Conservation (phyloP, 305 asterid genomes). For the Fraxinus xanthoxyloides region DNA sequence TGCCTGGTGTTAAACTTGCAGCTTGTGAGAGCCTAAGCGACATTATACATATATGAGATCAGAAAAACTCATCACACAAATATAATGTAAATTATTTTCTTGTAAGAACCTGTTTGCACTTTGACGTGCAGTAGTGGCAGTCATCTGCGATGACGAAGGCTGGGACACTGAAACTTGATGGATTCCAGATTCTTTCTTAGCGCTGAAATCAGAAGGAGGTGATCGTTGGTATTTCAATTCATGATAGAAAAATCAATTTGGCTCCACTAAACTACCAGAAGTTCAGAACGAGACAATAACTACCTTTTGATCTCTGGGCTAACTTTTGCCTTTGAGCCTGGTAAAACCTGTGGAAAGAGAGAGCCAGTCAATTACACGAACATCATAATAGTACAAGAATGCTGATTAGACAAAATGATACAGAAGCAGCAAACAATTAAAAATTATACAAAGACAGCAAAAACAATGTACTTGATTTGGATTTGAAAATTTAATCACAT, state of each 20-base stretch:
- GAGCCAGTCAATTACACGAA: slow-evolving; percentile 3
- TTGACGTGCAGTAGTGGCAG: slow-evolving; percentile 25
- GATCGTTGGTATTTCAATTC: not conserved
- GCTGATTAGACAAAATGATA: not conserved
- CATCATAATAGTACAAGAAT: not conserved
- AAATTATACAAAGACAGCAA: not conserved
- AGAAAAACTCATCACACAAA: not conserved
- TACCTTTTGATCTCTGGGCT: slow-evolving; percentile 51
- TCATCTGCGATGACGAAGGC: slow-evolving; percentile 32
- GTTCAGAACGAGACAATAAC: not conserved
- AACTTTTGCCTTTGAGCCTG: slow-evolving; percentile 33
- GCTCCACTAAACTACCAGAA: not conserved
- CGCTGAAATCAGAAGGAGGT: slow-evolving; percentile 27
- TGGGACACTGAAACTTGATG: slow-evolving; percentile 23
- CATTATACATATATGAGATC: slow-evolving; percentile 14
- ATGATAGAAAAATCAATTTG: not conserved
- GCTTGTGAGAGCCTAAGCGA: slow-evolving; percentile 38
- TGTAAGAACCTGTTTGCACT: slow-evolving; percentile 50
- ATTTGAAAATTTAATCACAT: not conserved
- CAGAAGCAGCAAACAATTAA: not conserved
- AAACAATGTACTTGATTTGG: not conserved
- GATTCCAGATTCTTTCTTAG: slow-evolving; percentile 33
- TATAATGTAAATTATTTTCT: slow-evolving; percentile 5
- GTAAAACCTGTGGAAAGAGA: slow-evolving; percentile 32
- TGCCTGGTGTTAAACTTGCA: slow-evolving; percentile 23